Evolutionary conservation across 2,329 filamentous ascomycete genomes (phyloP), one percentile per base, ranked within the genome.

Genomic region (Sporothrix humicola): DNA sequence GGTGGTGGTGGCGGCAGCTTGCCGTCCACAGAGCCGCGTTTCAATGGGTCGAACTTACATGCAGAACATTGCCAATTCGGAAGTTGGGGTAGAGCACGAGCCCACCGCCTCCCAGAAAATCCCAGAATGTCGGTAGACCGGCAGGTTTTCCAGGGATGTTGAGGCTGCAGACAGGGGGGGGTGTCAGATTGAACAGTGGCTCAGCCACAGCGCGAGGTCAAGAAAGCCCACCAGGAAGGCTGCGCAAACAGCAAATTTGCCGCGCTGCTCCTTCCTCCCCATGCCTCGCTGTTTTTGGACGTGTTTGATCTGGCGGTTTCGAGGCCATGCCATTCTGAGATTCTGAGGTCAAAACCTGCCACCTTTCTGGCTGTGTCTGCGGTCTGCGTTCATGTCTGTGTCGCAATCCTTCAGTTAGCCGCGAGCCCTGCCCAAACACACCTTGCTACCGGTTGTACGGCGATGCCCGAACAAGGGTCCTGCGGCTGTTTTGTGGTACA

Each of bases 401-500:
- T 37, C 31, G 31, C 31, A 37, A 37, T 37, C 31, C 31, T 37
- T 44, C 44, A 31, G 63, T 31, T 50, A 66, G 63, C 42, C 44
- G 63, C 63, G 63, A 66, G n/a, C 63, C 44, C 20, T 63, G 59
- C 37, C 9, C 13, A 17, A 56, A 56, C n/a, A 46, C n/a, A 23
- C 37, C 17, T 8, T 50, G 20, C 20, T 66, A 65, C 59, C 59
- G 59, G 59, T 63, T 37, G 59, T 63, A 44, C 31, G 59, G 59
- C 59, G 59, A 63, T 63, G 59, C 59, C 58, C 17, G 59, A 63
- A n/a, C 59, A 63, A 44, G 59, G 59, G 31, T 37, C 17, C 31
- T 10, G 15, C 6, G 10, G 20, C 12, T 13, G 23, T 31, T 31
- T 58, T 31, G 56, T 17, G 23, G 56, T 58, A 58, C 56, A 31